phyloP scores from a whole-genome alignment of 495 filamentous ascomycete species.

The Aspergillus asperescens region DNA sequence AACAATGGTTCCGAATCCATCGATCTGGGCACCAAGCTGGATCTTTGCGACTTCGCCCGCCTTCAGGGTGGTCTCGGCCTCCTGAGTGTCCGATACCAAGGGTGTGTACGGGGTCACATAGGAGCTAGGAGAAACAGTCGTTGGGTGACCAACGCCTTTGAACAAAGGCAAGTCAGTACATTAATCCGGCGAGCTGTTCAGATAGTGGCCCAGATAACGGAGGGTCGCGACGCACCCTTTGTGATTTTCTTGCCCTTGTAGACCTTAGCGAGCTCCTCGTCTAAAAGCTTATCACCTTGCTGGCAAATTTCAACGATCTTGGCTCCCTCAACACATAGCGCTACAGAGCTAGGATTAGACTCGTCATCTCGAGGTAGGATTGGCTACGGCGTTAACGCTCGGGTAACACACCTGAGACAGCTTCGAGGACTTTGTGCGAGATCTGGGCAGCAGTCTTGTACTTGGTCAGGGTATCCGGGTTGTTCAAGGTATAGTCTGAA shows the following conservation, averaged over 20 bases:
- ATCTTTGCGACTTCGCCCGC: constrained; percentile 86
- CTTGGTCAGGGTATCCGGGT: constrained; percentile 96
- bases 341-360: constrained; percentile 38
- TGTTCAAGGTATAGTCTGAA: constrained; percentile 87
- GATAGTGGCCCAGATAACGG: neutral
- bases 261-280: constrained; percentile 89
- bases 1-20: constrained; percentile 93
- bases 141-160: constrained; percentile 83
- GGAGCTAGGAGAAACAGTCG: constrained; percentile 88
- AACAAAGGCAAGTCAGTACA: constrained; percentile 18
- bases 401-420: constrained; percentile 56
- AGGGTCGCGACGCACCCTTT: constrained; percentile 60
- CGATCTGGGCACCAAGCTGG: constrained; percentile 95
- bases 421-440: constrained; percentile 88
- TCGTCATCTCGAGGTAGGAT: neutral
- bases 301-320: constrained; percentile 92
- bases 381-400: neutral
- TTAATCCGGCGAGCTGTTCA: neutral
- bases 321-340: constrained; percentile 74
- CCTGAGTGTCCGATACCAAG: constrained; percentile 73
- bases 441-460: constrained; percentile 95
- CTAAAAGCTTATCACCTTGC: constrained; percentile 89
- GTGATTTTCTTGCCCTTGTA: constrained; percentile 95
- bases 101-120: constrained; percentile 97
- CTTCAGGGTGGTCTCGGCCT: constrained; percentile 73